Percentiles rank a stretch among this genome's conserved stretches.
Conservation (phyloP, 805 yeast species). For the Lachancea fermentati region DNA sequence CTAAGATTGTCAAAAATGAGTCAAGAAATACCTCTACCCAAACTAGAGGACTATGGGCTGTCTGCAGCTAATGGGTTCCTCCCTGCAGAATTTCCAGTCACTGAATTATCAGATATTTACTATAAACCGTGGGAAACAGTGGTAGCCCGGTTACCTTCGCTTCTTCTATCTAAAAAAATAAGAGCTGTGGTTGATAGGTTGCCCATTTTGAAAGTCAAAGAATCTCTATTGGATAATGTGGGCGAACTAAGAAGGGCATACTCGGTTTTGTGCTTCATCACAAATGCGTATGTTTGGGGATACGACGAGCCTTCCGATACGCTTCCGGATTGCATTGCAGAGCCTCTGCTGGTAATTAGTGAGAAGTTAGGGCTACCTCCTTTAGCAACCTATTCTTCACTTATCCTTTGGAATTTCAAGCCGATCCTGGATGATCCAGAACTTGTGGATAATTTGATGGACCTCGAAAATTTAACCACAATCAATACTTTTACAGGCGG, state of each 20-base stretch:
- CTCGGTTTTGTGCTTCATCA: conserved; percentile 67
- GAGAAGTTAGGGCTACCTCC: conserved; percentile 72
- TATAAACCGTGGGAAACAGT: conserved; percentile 75
- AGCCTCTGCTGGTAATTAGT: conserved; percentile 59
- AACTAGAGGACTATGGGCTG: conserved; percentile 60
- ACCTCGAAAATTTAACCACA: conserved; percentile 67
- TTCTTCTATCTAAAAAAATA: conserved; percentile 59
- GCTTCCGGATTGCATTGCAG: conserved; percentile 63
- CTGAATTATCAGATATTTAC: conserved; percentile 52
- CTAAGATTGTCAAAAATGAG: conserved; percentile 10
- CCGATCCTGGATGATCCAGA: conserved; percentile 39
- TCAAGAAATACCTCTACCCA: conserved; percentile 36
- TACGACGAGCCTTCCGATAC: conserved; percentile 53
- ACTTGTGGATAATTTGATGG: conserved; percentile 36
- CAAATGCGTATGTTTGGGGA: conserved; percentile 91
- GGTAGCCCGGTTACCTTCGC: conserved; percentile 62
- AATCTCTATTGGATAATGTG: conserved; percentile 34
- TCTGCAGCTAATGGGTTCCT: conserved; percentile 72
- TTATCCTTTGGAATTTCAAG: conserved; percentile 84
- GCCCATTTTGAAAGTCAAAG: conserved; percentile 48
- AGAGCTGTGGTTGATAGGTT: conserved; percentile 59
- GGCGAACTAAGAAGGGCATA: conserved; percentile 74
- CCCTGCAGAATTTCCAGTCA: conserved; percentile 62
- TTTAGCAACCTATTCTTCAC: conserved; percentile 78
- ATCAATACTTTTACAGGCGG: conserved; percentile 85